A percentile compares a stretch with the other conserved stretches of the same genome.
phyloP scores from a whole-genome alignment of 2,329 filamentous ascomycete species.

The Cercospora sojina region DNA sequence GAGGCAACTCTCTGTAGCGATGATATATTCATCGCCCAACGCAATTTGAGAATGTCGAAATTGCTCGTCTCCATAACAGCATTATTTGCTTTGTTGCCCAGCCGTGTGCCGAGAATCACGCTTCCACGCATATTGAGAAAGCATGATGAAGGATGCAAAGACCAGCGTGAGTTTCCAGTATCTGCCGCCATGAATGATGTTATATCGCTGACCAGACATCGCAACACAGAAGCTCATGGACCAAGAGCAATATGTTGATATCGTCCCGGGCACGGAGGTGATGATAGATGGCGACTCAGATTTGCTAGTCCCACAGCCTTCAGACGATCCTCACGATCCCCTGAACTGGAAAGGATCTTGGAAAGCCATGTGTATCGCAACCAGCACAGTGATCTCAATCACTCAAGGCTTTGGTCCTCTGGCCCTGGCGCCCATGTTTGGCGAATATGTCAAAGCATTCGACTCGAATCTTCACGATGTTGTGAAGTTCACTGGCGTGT shows the following conservation, averaged over 20 bases:
- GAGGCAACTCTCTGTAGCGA: not conserved
- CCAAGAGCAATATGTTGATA: not conserved
- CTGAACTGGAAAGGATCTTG: slow-evolving; percentile 51
- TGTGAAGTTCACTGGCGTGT: slow-evolving; percentile 57
- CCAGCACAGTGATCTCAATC: slow-evolving; percentile 51
- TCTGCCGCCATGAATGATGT: no score
- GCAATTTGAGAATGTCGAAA: not conserved
- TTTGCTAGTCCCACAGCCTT: slow-evolving; percentile 50
- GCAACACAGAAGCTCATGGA: not conserved
- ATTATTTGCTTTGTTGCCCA: not conserved
- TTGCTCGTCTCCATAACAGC: accelerated
- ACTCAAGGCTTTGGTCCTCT: slow-evolving; percentile 57
- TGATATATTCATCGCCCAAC: not conserved
- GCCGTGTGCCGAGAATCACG: not conserved
- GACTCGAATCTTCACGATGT: slow-evolving; percentile 44
- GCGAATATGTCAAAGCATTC: slow-evolving; percentile 57
- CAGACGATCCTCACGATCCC: slow-evolving; percentile 40
- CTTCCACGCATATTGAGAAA: not conserved
- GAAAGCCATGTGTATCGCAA: slow-evolving; percentile 51
- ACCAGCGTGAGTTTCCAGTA: not conserved
- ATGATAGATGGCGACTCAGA: not conserved
- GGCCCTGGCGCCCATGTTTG: slow-evolving; percentile 60
- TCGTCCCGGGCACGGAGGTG: not conserved
- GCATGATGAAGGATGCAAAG: not conserved
- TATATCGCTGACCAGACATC: not conserved